A percentile compares a stretch with the other conserved stretches of the same genome.
Conservation (phyloP, 805 yeast genomes). For the Candida maltosa region DNA sequence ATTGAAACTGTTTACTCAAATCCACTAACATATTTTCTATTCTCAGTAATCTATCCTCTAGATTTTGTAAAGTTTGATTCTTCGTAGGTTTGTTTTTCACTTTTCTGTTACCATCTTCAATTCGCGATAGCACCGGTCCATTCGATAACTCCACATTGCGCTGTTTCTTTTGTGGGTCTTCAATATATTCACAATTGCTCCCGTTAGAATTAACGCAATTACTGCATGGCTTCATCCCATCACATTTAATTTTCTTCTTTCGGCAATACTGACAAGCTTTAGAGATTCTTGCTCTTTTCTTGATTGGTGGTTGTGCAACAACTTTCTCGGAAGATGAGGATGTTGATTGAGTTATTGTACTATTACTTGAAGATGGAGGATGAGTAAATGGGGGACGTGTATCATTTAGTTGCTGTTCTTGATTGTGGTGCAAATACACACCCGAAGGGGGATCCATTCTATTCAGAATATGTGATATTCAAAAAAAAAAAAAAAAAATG, state of each 20-base stretch:
- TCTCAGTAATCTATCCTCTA: conserved; percentile 12
- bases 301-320: neutral
- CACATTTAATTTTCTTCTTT: conserved; percentile 30
- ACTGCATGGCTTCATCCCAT: conserved; percentile 26
- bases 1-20: conserved; percentile 16
- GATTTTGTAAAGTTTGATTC: too few species aligned
- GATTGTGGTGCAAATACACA: too few species aligned
- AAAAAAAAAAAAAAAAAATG: too few species aligned
- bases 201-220: conserved; percentile 22
- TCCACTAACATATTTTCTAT: conserved; percentile 13
- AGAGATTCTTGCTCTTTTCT: conserved; percentile 16
- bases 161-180: conserved; percentile 9
- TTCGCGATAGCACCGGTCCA: too few species aligned
- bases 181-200: conserved; percentile 19
- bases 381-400: too few species aligned
- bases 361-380: too few species aligned
- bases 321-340: too few species aligned
- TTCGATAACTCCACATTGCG: too few species aligned
- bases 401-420: too few species aligned
- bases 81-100: conserved; percentile 4
- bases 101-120: conserved; percentile 10
- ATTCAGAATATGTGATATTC: too few species aligned
- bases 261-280: conserved; percentile 34
- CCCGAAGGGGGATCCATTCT: too few species aligned
- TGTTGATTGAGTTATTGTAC: too few species aligned